These are phyloP conservation scores for Orbilia quercus DNA, from an alignment of 2,329 filamentous ascomycete species.

Conservation along the genomic window DNA sequence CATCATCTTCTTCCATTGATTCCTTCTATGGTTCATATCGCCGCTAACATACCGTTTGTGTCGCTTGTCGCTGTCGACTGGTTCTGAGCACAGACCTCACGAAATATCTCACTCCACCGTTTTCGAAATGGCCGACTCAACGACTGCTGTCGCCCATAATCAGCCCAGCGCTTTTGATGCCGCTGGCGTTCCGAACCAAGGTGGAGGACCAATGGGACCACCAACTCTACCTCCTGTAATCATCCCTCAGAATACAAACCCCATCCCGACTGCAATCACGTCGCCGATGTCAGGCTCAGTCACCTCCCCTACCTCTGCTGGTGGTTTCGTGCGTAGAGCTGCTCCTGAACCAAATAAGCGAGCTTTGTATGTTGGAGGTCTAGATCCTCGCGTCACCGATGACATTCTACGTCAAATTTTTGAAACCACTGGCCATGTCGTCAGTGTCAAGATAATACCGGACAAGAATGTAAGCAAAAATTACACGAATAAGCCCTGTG, in stretches of 20 bases:
- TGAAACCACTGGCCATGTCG: conserved; percentile 96
- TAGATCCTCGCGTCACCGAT: conserved; percentile 94
- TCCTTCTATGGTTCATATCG: too few species aligned
- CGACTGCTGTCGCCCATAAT: conserved; percentile 69
- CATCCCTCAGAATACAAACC: conserved; percentile 96
- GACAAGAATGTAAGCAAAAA: conserved; percentile 88
- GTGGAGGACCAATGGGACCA: conserved; percentile 79
- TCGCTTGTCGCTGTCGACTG: background rate
- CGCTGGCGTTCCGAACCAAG: conserved; percentile 66
- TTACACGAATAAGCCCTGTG: conserved; percentile 15
- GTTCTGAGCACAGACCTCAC: conserved; percentile 48
- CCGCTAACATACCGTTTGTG: conserved; percentile 14
- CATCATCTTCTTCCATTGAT: background rate
- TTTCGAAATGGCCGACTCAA: conserved; percentile 55
- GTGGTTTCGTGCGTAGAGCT: conserved; percentile 84
- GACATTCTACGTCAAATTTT: conserved; percentile 98
- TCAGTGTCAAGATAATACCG: conserved; percentile 99
- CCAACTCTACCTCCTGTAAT: conserved; percentile 83
- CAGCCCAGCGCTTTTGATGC: conserved; percentile 76
- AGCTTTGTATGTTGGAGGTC: conserved; percentile 91
- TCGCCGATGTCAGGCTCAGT: conserved; percentile 82
- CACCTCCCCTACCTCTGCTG: conserved; percentile 85
- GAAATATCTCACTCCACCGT: conserved; percentile 60
- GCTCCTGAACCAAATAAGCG: conserved; percentile 99
- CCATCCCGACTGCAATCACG: conserved; percentile 90